Conservation (phyloP, 306 rosid genomes). For the Castanopsis chinensis region DNA sequence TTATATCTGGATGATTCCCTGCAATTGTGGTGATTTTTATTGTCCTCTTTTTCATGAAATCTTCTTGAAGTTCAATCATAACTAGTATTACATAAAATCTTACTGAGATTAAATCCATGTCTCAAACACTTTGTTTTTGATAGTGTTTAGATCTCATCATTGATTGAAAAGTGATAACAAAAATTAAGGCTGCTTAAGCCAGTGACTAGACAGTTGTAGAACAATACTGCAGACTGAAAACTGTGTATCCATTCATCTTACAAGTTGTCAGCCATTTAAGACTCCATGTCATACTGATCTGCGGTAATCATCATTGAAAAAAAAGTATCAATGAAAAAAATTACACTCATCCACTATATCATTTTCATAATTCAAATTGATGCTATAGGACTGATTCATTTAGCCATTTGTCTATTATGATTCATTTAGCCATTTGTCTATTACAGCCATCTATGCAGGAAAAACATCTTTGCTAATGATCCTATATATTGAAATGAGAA, state of each 20-base stretch:
- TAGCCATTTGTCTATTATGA: neutral
- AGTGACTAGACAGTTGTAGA: neutral
- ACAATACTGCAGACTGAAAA: slow-evolving; percentile 2
- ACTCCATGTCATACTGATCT: neutral
- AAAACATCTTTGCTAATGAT: neutral
- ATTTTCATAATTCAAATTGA: neutral
- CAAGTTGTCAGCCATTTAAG: slow-evolving; percentile 13
- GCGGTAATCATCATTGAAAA: too few relatives aligned
- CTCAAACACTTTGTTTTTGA: neutral
- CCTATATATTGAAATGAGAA: neutral
- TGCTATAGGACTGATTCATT: neutral
- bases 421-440: neutral
- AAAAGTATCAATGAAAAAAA: too few relatives aligned
- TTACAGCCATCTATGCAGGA: neutral
- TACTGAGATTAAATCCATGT: neutral
- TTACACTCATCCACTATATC: neutral
- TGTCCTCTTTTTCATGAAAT: neutral
- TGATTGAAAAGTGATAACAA: slow-evolving; percentile 5
- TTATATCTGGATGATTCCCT: neutral
- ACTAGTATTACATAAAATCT: neutral
- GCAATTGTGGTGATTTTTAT: neutral
- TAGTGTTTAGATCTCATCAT: slow-evolving; percentile 5
- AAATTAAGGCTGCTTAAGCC: neutral
- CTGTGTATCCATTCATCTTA: slow-evolving; percentile 13
- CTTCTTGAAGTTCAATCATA: too few relatives aligned